phyloP scores from a whole-genome alignment of 257 asterid genomes.

The Solanum chmielewskii region DNA sequence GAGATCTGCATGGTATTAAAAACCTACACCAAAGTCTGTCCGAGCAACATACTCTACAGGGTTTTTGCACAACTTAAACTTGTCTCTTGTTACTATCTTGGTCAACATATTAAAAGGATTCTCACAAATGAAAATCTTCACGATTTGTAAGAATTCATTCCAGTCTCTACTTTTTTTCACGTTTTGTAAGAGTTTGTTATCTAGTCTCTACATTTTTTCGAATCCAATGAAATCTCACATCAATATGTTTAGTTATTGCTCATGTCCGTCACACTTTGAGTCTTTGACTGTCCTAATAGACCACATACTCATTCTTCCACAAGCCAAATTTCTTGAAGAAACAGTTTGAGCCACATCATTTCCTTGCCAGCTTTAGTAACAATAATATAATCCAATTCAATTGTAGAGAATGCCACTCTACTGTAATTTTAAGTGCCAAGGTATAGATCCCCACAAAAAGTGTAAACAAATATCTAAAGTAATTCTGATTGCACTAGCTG shows the following conservation, averaged over 20 bases:
- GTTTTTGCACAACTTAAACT: neutral
- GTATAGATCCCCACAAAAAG: neutral
- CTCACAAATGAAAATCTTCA: neutral
- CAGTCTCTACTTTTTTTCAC: neutral
- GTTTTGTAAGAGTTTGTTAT: neutral
- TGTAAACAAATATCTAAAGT: neutral
- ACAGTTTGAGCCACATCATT: neutral
- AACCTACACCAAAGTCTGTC: neutral
- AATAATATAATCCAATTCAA: neutral
- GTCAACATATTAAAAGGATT: neutral
- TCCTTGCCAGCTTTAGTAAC: neutral
- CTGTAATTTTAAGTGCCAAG: neutral
- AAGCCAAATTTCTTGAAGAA: neutral
- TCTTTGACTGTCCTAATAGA: neutral
- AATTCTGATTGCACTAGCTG: neutral
- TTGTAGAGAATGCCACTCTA: neutral
- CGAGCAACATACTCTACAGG: neutral
- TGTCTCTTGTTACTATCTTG: neutral
- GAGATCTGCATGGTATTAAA: neutral
- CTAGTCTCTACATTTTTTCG: neutral
- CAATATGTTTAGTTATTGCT: neutral
- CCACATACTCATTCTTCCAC: neutral
- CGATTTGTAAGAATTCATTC: neutral
- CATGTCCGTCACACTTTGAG: neutral
- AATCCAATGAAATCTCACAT: neutral